phyloP scores from a whole-genome alignment of 306 rosid genomes.

The Comarum palustre region DNA sequence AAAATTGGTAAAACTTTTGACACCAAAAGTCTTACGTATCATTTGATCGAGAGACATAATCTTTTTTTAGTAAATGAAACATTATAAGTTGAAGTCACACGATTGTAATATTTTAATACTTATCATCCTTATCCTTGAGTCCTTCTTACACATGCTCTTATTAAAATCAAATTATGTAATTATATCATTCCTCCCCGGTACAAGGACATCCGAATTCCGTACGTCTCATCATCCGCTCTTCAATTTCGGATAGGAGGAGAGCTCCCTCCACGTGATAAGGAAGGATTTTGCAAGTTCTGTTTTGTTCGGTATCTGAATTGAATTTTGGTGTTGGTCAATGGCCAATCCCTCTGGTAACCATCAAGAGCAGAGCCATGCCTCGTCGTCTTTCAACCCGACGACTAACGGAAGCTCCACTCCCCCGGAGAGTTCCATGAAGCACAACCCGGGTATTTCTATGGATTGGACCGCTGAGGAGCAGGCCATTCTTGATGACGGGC shows the following conservation, averaged over 20 bases:
- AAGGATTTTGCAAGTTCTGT: not conserved
- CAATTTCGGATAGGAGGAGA: slow-evolving; percentile 17
- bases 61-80: no score
- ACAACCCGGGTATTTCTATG: slow-evolving; percentile 83
- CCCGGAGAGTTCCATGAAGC: slow-evolving; percentile 67
- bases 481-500: slow-evolving; percentile 73
- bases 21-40: no score
- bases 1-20: no score
- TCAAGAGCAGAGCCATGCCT: slow-evolving; percentile 64
- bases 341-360: slow-evolving; percentile 71
- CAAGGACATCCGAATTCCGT: no score
- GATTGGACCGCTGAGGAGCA: slow-evolving; percentile 91
- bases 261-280: slow-evolving; percentile 54
- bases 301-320: slow-evolving; percentile 9
- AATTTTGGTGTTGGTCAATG: slow-evolving; percentile 35
- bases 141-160: no score
- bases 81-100: no score
- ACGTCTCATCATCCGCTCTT: slow-evolving; percentile 12
- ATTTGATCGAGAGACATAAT: no score
- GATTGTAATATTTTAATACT: no score
- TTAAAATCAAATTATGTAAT: no score
- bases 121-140: no score
- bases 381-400: slow-evolving; percentile 66
- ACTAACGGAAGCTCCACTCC: slow-evolving; percentile 58
- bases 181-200: no score